Conservation (phyloP, 2,329 filamentous ascomycete species). For the Aspergillus amoenus region DNA sequence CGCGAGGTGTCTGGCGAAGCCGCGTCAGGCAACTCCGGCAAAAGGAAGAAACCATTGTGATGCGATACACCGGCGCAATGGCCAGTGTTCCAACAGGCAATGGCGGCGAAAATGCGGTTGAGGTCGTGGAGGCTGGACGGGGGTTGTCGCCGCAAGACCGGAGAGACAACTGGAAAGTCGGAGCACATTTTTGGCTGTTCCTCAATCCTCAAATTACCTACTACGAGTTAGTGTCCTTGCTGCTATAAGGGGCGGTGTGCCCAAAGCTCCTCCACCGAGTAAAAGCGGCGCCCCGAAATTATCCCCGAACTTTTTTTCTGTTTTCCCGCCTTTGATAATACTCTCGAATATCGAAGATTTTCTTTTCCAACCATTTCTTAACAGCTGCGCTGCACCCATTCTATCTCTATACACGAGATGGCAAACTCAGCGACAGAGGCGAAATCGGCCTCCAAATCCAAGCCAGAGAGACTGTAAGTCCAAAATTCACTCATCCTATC, state of each 20-base stretch:
- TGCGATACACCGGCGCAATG: constrained; percentile 31
- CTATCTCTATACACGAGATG: constrained; percentile 1
- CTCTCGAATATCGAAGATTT: not conserved
- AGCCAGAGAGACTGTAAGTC: constrained; percentile 44
- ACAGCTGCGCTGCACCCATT: not conserved
- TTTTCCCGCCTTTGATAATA: constrained; percentile 12
- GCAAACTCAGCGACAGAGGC: constrained; percentile 21
- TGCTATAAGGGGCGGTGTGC: constrained; percentile 22
- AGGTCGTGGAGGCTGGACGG: constrained; percentile 18
- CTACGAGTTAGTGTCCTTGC: constrained; percentile 23
- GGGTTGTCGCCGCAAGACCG: constrained; percentile 21
- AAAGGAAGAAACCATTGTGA: constrained; percentile 56
- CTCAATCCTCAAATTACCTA: constrained; percentile 20
- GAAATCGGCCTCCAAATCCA: constrained; percentile 24
- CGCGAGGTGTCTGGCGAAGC: constrained; percentile 42
- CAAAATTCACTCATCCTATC: not conserved
- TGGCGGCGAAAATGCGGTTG: constrained; percentile 18
- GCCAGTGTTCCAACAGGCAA: constrained; percentile 31
- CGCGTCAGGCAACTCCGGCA: constrained; percentile 61
- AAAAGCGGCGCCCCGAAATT: constrained; percentile 29
- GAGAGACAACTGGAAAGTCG: constrained; percentile 18
- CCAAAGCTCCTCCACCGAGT: constrained; percentile 14
- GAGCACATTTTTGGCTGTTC: constrained; percentile 24
- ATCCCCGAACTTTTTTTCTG: constrained; percentile 33
- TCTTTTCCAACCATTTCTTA: not conserved